Conservation (phyloP, 305 asterid species). For the Fraxinus nigra region DNA sequence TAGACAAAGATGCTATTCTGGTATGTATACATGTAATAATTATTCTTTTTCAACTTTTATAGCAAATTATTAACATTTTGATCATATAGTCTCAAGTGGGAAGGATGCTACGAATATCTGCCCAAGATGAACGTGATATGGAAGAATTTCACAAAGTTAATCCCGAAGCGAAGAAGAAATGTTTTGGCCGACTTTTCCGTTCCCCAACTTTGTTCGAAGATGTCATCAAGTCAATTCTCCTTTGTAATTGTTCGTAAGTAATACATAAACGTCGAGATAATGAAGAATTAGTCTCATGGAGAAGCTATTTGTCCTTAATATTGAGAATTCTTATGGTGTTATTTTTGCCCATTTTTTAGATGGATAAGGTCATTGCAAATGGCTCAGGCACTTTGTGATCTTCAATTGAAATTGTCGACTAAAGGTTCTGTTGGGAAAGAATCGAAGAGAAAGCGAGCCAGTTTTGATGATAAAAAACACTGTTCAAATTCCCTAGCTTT, state of each 20-base stretch:
- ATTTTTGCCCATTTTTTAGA: constrained; percentile 8
- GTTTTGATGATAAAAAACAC: not conserved
- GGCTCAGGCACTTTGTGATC: constrained; percentile 39
- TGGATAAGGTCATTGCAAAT: constrained; percentile 36
- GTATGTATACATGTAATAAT: constrained; percentile 11
- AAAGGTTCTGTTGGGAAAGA: not conserved
- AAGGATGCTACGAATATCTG: constrained; percentile 47
- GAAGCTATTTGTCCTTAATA: not conserved
- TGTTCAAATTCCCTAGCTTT: not conserved
- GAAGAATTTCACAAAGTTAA: constrained; percentile 35
- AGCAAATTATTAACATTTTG: not conserved
- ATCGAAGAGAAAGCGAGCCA: constrained; percentile 23
- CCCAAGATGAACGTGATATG: constrained; percentile 28
- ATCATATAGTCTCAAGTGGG: constrained; percentile 32
- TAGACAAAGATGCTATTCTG: constrained; percentile 24
- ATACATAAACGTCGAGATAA: not conserved
- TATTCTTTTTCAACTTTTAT: not conserved
- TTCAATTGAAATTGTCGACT: constrained; percentile 16
- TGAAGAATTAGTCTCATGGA: not conserved
- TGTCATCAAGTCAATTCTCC: constrained; percentile 45
- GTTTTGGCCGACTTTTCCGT: constrained; percentile 52
- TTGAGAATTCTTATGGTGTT: not conserved
- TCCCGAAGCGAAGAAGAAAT: constrained; percentile 33
- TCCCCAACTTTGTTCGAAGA: constrained; percentile 61
- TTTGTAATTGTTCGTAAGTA: constrained; percentile 31